Conservation (phyloP, 2,329 filamentous ascomycete species). For the Phialemoniopsis sp. region DNA sequence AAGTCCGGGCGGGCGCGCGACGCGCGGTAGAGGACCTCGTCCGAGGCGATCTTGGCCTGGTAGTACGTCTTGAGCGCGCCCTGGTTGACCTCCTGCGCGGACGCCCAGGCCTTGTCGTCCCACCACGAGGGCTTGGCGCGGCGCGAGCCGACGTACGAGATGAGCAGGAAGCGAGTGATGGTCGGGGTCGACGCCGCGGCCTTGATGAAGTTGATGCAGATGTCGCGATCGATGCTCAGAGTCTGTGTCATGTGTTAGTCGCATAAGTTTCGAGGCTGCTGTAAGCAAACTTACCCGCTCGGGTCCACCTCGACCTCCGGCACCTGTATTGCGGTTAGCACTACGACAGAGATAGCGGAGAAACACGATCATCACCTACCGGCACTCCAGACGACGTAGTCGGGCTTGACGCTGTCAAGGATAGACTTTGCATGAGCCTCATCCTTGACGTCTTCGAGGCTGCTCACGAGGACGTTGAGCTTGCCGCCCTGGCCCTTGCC, state of each 20-base stretch:
- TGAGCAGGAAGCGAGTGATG: conserved; percentile 59
- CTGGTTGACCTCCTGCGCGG: conserved; percentile 29
- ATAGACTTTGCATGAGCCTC: conserved; percentile 58
- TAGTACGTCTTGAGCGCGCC: conserved; percentile 49
- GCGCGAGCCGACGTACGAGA: conserved; percentile 58
- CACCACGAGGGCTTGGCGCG: conserved; percentile 51
- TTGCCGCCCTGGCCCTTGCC: conserved; percentile 51
- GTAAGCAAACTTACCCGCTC: background rate
- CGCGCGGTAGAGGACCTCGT: conserved; percentile 49
- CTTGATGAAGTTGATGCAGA: conserved; percentile 58
- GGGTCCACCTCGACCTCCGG: background rate
- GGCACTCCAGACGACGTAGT: conserved; percentile 67
- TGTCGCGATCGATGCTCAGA: conserved; percentile 57
- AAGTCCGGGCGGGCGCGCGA: conserved; percentile 31
- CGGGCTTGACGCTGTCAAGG: conserved; percentile 54
- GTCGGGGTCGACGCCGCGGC: conserved; percentile 49
- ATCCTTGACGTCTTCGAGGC: conserved; percentile 66
- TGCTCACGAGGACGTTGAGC: conserved; percentile 65
- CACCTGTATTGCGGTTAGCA: background rate
- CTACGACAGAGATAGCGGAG: too few species aligned
- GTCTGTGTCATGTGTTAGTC: conserved; percentile 30
- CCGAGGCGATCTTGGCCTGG: conserved; percentile 56
- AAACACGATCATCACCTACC: conserved; percentile 33
- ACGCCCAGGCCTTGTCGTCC: conserved; percentile 43
- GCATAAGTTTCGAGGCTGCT: background rate